These are phyloP conservation scores for Alternaria dauci DNA, from an alignment of 2,329 filamentous ascomycete species.

Conservation along the genomic window DNA sequence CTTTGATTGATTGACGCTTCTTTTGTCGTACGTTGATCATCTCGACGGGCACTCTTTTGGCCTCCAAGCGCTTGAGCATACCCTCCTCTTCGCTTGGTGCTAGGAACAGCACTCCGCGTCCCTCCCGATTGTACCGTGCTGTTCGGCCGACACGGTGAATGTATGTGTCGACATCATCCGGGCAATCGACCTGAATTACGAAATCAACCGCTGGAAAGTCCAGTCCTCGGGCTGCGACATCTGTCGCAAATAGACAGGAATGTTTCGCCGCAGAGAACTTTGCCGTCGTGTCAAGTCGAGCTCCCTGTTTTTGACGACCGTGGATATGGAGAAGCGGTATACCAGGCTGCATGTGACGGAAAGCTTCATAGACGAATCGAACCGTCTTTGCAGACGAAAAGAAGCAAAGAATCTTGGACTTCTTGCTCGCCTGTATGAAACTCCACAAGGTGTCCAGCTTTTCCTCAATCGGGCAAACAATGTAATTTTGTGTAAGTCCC, in stretches of 20 bases:
- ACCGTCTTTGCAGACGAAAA: constrained; percentile 96
- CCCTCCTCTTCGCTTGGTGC: constrained; percentile 91
- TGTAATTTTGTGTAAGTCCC: constrained; percentile 88
- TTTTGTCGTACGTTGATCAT: constrained; percentile 86
- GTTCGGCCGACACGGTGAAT: constrained; percentile 96
- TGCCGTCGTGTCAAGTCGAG: constrained; percentile 84
- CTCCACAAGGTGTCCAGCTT: constrained; percentile 94
- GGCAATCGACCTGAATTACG: constrained; percentile 98
- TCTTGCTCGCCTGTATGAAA: constrained; percentile 89
- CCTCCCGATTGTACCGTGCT: constrained; percentile 88
- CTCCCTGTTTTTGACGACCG: constrained; percentile 90
- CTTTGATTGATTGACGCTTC: constrained; percentile 86
- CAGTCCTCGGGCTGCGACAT: constrained; percentile 91
- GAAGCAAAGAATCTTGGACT: constrained; percentile 95
- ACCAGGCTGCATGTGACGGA: constrained; percentile 92
- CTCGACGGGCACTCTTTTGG: constrained; percentile 89
- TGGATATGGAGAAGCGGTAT: constrained; percentile 92
- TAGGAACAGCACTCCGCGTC: constrained; percentile 87
- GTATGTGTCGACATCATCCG: constrained; percentile 96
- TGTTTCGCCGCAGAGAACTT: constrained; percentile 83
- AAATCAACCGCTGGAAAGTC: constrained; percentile 98
- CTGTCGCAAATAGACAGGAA: constrained; percentile 91
- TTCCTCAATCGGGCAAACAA: constrained; percentile 81
- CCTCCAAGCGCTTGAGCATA: constrained; percentile 85
- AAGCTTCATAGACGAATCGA: constrained; percentile 91